Base-by-base conservation (phyloP, 768 basidiomycete species). In the Asterophora lycoperdoides region DNA sequence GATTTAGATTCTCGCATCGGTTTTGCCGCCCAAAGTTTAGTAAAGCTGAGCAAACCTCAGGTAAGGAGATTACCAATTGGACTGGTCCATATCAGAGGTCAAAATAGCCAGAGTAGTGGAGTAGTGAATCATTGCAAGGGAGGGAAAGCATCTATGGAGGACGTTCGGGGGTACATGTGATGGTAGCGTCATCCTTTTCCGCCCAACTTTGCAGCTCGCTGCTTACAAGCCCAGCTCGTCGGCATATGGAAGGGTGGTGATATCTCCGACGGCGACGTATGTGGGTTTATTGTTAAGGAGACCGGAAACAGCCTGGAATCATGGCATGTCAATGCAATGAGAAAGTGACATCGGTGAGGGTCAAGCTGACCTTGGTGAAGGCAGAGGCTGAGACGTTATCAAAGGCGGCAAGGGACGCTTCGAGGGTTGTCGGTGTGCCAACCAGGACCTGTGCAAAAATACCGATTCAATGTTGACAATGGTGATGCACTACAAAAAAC, bases 251-350 rank as follows among this genome's bases (percentile, higher is more conserved):
- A 98, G 76, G 26, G 78, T 61, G 58, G 75, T 69, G 56, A 83
- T 69, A 62, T 95, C 83, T 38, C 94, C 96, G 41, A 97, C 76
- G 9, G 84, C 86, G 34, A 97, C 91, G 56, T 77, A 91, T 19
- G 92, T 93, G 15, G 94, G 89, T 70, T 91, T 89, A 57, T 74
- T 67, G 64, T 82, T 79, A 61, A 89, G 67, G 38, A 95, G 76
- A 32, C 78, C 66, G 3, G 83, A 72, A 38, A 82, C 77, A 42
- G 82, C 78, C 89, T 90, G 51, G 3, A 46, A 38, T 50, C 41
- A 47, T 30, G 32, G 11, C 28, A 46, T 26, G 34, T 13, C 45
- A 38, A 20, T 28, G 49, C 7, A 46, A 47, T 9, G 46, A 23
- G 5, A 8, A 41, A 33, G 11, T 9, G 32, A 17, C 9, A 41